These are phyloP conservation scores for Xylariaceae sp. DNA, from an alignment of 2,329 filamentous ascomycete genomes.

Conservation along the genomic window DNA sequence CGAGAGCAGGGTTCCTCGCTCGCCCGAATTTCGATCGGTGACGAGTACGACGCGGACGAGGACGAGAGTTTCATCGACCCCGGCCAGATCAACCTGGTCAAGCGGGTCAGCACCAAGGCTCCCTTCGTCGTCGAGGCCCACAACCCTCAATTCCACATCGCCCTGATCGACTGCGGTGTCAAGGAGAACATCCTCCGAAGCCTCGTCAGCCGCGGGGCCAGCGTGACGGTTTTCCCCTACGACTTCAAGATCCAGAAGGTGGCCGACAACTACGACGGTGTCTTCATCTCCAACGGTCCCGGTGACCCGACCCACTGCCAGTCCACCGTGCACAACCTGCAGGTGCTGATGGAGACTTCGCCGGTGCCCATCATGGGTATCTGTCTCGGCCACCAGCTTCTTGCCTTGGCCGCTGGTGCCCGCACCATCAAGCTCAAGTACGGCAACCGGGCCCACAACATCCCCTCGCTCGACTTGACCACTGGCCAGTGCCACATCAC, in stretches of 20 bases:
- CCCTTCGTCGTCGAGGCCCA: slow-evolving; percentile 90
- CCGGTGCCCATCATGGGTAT: slow-evolving; percentile 95
- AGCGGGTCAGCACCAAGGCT: slow-evolving; percentile 94
- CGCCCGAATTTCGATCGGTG: slow-evolving; percentile 87
- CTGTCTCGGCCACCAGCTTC: slow-evolving; percentile 92
- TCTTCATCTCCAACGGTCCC: slow-evolving; percentile 98
- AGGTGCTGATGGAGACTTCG: slow-evolving; percentile 83
- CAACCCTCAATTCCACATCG: slow-evolving; percentile 80
- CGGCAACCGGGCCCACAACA: slow-evolving; percentile 98
- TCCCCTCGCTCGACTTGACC: slow-evolving; percentile 87
- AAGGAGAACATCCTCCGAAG: slow-evolving; percentile 99
- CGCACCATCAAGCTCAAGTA: slow-evolving; percentile 97
- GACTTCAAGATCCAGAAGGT: slow-evolving; percentile 98
- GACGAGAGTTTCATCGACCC: slow-evolving; percentile 95
- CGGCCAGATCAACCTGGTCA: slow-evolving; percentile 92
- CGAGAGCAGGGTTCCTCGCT: slow-evolving; percentile 96
- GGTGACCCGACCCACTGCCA: slow-evolving; percentile 97
- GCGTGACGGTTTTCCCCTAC: slow-evolving; percentile 90
- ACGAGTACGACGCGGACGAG: slow-evolving; percentile 97
- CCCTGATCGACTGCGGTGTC: slow-evolving; percentile 94
- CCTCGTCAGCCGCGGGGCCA: slow-evolving; percentile 84
- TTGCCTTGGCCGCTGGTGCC: slow-evolving; percentile 83
- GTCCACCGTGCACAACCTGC: slow-evolving; percentile 87
- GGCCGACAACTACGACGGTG: slow-evolving; percentile 92
- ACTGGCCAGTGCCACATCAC: slow-evolving; percentile 98